Base-by-base conservation (phyloP, 805 yeast genomes). In the Martiniozyma abietophila region DNA sequence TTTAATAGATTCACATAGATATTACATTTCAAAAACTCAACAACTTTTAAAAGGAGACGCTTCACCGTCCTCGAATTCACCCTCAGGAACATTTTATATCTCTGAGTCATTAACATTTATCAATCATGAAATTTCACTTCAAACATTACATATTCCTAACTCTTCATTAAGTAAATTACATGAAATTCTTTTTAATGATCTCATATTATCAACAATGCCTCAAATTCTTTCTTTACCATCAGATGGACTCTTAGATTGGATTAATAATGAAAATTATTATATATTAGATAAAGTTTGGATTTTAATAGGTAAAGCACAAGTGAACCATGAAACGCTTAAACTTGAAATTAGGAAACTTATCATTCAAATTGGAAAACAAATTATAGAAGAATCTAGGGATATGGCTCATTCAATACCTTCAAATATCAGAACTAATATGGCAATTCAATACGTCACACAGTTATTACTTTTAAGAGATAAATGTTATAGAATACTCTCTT, bases 401-500 rank as follows among this genome's bases (percentile, higher is more conserved):
- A 30, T 15, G 12, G 40, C 38, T 10, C 43, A 41, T 14, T 18
- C 34, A 4, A 29, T 36, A n/a, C n/a, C 11, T 12, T n/a, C 25
- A 46, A 44, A 28, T 26, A 24, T 34, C 10, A 28, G 18, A 19
- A 27, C 76, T 7, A 58, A 62, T 32, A 70, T 68, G 44, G 92
- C 94, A 0, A 64, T 72, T 3, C 62, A 64, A 34, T 86, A 94
- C 89, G 68, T 82, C 8, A 71, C 71, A 28, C 62, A 68, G 19
- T 65, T 82, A 3, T 51, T 82, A 8, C 54, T 50, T 8, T 58
- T 74, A 38, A 76, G 71, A 43, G 59, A 58, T 5, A 72, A 71
- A 38, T 73, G 72, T 45, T 69, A 67, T 24, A 20, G 29, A 3
- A 60, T 86, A 2, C 54, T 74, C 19, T 56, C 60, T 17, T 51